Evolutionary conservation across 805 yeast species (phyloP), one percentile per base, ranked within the genome.

Genomic region (Yarrowia osloensis): DNA sequence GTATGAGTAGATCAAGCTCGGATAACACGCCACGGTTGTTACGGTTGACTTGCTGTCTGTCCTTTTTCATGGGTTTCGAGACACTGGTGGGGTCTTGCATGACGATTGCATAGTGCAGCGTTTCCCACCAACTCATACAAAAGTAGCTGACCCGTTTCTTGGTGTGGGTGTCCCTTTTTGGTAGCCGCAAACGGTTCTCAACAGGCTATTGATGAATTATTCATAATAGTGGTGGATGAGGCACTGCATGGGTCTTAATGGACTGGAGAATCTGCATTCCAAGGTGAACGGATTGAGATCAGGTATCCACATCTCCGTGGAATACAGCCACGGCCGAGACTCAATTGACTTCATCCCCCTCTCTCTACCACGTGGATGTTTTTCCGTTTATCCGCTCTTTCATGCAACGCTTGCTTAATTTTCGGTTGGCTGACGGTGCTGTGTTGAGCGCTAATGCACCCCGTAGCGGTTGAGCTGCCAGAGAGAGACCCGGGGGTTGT

Each of bases 401-500:
- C 46, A 35, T 37, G 44, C 46, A 35, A 54, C 62, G 62, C 33
- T 54, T 37, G 62, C 35, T 54, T 54, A 39, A 37, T 35, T 54
- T 54, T 54, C 46, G 46, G 31, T 37, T 33, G 57, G 39, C 33
- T 29, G 37, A 49, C n/a, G 37, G 57, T 21, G 57, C 35, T n/a
- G 42, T 50, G 62, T 54, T 54, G 62, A 37, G 62, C 46, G 37
- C 62, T 54, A 54, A 37, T 54, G 62, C 62, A 54, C 62, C n/a
- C 26, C n/a, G 40, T 21, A 22, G 57, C 57, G 57, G 57, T 50
- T 50, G 57, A 50, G 57, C 57, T 50, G 57, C 33, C 57, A 50
- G 31, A 50, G 55, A 6, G 22, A 26, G 57, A 15, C 40, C 33
- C 40, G 29, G 26, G 39, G 40, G 33, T 19, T 15, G 28, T 4